Evolutionary conservation across 306 rosid species (phyloP).

Genomic region (Cucumis melo): DNA sequence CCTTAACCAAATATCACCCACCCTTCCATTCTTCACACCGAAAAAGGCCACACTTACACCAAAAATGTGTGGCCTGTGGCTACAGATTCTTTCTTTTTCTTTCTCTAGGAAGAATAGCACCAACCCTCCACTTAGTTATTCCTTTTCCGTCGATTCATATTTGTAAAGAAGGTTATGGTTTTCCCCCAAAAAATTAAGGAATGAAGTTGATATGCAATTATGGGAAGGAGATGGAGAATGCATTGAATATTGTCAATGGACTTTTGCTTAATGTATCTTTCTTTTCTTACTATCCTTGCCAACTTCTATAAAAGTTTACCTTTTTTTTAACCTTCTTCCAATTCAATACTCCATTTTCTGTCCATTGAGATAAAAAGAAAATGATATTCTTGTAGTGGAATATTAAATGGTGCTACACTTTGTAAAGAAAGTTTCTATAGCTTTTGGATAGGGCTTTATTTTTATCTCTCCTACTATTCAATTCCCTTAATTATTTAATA

Average conservation of each 20-base stretch:
- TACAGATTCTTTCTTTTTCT: background rate
- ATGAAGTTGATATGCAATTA: slow-evolving; percentile 9
- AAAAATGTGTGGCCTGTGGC: too few species aligned
- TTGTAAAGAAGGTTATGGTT: background rate
- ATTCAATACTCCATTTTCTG: background rate
- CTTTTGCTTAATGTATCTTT: background rate
- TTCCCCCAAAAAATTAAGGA: slow-evolving; percentile 9
- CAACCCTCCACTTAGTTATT: slow-evolving; percentile 20
- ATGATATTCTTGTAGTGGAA: slow-evolving; percentile 1
- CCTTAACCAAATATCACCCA: too few species aligned
- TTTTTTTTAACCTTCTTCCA: background rate
- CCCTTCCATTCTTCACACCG: too few species aligned
- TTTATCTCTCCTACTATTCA: background rate
- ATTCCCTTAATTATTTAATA: background rate
- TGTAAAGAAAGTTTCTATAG: too few species aligned
- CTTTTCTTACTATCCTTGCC: background rate
- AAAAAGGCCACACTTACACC: too few species aligned
- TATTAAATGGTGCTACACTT: too few species aligned
- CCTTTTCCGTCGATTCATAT: slow-evolving; percentile 8
- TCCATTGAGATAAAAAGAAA: background rate
- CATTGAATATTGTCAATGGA: slow-evolving; percentile 15
- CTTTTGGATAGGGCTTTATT: background rate
- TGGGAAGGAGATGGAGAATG: background rate
- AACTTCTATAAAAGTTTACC: background rate
- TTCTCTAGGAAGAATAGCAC: slow-evolving; percentile 20